Percentiles rank a stretch among this genome's conserved stretches.
phyloP scores from a whole-genome alignment of 2,329 filamentous ascomycete species.

The Penicillium sp. region DNA sequence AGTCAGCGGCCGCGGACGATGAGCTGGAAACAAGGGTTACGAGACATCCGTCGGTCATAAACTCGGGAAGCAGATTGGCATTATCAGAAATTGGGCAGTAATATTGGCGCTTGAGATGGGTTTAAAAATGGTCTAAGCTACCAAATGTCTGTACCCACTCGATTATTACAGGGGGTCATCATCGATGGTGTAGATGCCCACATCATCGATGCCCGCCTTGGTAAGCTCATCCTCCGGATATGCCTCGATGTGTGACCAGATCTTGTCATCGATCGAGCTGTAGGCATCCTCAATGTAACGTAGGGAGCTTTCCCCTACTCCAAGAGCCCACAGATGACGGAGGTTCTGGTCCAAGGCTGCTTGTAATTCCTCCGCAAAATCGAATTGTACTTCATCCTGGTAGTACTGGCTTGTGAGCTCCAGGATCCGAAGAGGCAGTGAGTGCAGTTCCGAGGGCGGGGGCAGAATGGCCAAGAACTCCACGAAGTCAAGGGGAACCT shows the following conservation, averaged over 20 bases:
- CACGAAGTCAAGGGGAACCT: not conserved
- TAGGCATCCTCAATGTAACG: not conserved
- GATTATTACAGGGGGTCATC: not conserved
- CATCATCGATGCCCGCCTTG: not conserved
- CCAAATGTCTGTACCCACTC: too few species aligned
- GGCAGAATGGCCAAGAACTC: not conserved
- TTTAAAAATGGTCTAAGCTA: too few species aligned
- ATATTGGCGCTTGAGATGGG: too few species aligned
- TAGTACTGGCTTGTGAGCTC: not conserved
- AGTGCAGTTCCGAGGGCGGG: too few species aligned
- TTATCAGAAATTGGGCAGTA: too few species aligned
- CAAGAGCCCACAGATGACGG: not conserved
- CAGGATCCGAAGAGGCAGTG: not conserved
- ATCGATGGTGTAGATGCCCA: constrained; percentile 1
- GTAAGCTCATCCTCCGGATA: not conserved
- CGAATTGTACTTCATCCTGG: not conserved
- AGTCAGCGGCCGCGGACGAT: too few species aligned
- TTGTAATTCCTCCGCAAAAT: not conserved
- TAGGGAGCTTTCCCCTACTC: not conserved
- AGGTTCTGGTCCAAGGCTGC: not conserved
- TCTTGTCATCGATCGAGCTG: not conserved
- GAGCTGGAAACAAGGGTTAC: too few species aligned
- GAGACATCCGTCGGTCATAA: too few species aligned
- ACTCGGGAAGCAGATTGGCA: too few species aligned
- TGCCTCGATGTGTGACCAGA: not conserved